Conservation (phyloP, 1,139 yeast genomes). For the Nadsonia starkeyi-henricii region DNA sequence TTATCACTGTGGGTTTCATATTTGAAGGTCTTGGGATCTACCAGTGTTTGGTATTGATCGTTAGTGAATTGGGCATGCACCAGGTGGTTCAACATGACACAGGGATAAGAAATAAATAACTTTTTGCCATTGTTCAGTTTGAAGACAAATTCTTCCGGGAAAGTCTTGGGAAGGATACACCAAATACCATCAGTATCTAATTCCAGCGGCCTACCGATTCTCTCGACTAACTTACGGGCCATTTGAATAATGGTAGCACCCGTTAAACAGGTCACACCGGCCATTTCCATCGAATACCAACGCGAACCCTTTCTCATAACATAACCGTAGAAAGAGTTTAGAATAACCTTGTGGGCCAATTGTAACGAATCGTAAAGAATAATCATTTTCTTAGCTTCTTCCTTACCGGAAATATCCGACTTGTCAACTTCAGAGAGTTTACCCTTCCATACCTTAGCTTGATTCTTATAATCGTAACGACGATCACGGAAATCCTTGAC, state of each 20-base stretch:
- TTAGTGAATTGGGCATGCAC: constrained; percentile 88
- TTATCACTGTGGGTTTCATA: constrained; percentile 78
- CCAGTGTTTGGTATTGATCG: constrained; percentile 81
- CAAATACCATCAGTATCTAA: constrained; percentile 98
- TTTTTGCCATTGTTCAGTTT: constrained; percentile 66
- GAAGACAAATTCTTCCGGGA: constrained; percentile 78
- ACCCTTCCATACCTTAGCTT: constrained; percentile 90
- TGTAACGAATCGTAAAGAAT: constrained; percentile 90
- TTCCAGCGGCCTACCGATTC: constrained; percentile 90
- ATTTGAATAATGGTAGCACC: constrained; percentile 97
- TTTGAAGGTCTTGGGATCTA: constrained; percentile 50
- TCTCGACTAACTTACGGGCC: constrained; percentile 88
- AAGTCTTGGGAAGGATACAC: constrained; percentile 90
- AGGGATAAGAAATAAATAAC: constrained; percentile 74
- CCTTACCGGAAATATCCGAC: constrained; percentile 44
- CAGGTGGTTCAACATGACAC: constrained; percentile 88
- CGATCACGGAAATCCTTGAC: constrained; percentile 92
- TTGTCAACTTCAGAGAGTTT: constrained; percentile 46
- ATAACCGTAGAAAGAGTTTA: constrained; percentile 94
- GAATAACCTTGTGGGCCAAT: constrained; percentile 90
- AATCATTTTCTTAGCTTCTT: constrained; percentile 88
- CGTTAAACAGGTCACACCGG: constrained; percentile 94
- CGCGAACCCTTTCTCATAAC: constrained; percentile 98
- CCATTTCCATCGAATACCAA: constrained; percentile 99
- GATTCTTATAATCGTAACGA: constrained; percentile 87